Base-by-base conservation (phyloP, 352 stramenopile species). In the Blastocystis sp. region DNA sequence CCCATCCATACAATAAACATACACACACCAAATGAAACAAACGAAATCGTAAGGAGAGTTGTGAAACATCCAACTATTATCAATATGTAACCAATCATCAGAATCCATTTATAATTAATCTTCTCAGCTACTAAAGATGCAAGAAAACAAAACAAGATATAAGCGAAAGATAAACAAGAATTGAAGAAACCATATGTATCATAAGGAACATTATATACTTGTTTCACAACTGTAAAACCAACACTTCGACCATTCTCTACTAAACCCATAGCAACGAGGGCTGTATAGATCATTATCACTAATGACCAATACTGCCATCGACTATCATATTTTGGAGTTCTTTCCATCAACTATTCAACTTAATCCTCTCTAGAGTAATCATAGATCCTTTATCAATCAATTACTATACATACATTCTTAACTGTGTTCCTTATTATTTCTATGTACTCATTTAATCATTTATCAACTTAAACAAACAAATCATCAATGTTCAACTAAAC, bases 201-300 rank as follows among this genome's bases (percentile, higher is more conserved):
- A 56, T 75, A 75, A 1, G 63, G 19, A 56, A n/a, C 63, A 19
- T 75, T 75, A 29, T 52, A 75, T 6, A 19, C 9, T 4, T 6
- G 1, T 0, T 75, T 75, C 3, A 75, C 52, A 54, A 54, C 32
- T 19, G 39, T 6, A 49, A 75, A 75, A 6, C n/a, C 37, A 49
- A 75, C 63, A 75, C 63, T 75, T 54, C 35, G 5, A 19, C 7
- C 27, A 52, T 75, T 75, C 35, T 75, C 63, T 35, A 75, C 27
- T 0, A 75, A 7, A 12, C 63, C 63, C 63, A 75, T 75, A 21
- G 32, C 5, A 3, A 75, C 5, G 6, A 75, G 3, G 39, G n/a
- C 9, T 0, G 19, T 19, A 1, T 75, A 75, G n/a, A 75, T 75
- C 21, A n/a, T 29, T 49, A 11, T 75, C 14, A 75, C 63, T 19